Evolutionary conservation across 805 yeast genomes (phyloP).

Genomic region (Cyberlindnera subsufficiens): DNA sequence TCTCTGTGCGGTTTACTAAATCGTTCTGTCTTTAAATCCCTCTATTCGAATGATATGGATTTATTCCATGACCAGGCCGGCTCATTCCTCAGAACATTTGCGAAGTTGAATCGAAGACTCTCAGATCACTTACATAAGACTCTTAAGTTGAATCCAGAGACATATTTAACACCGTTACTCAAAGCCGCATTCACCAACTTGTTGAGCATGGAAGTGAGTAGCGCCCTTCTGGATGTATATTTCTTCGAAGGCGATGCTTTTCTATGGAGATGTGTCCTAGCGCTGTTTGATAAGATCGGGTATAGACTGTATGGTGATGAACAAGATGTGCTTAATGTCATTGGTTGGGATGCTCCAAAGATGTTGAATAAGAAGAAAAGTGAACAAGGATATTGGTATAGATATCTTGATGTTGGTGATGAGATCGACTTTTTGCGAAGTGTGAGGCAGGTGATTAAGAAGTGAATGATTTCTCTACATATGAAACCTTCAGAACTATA

Average conservation of each 20-base stretch:
- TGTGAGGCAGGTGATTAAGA: conserved; percentile 34
- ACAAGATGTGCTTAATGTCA: conserved; percentile 36
- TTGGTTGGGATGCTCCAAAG: conserved; percentile 31
- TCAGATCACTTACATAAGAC: conserved; percentile 41
- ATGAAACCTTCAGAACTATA: too few relatives aligned
- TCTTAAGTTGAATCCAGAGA: conserved; percentile 34
- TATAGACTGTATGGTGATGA: conserved; percentile 47
- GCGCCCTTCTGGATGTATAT: conserved; percentile 50
- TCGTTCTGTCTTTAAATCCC: conserved; percentile 27
- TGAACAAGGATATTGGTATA: conserved; percentile 13
- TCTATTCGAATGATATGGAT: conserved; percentile 20
- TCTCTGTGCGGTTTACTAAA: conserved; percentile 34
- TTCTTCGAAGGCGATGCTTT: conserved; percentile 58
- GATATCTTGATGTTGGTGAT: conserved; percentile 43
- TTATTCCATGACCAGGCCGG: conserved; percentile 31
- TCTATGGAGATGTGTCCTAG: conserved; percentile 47
- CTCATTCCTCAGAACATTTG: conserved; percentile 44
- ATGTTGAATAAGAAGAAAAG: conserved; percentile 18
- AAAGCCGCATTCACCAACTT: conserved; percentile 40
- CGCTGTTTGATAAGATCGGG: conserved; percentile 41
- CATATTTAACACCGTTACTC: conserved; percentile 38
- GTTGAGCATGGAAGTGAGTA: conserved; percentile 39
- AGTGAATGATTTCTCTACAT: neutral
- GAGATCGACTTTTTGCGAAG: conserved; percentile 41
- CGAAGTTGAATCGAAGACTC: conserved; percentile 37